These are phyloP conservation scores for Malus hybrid DNA, from an alignment of 331 rosid species.

Conservation along the genomic window DNA sequence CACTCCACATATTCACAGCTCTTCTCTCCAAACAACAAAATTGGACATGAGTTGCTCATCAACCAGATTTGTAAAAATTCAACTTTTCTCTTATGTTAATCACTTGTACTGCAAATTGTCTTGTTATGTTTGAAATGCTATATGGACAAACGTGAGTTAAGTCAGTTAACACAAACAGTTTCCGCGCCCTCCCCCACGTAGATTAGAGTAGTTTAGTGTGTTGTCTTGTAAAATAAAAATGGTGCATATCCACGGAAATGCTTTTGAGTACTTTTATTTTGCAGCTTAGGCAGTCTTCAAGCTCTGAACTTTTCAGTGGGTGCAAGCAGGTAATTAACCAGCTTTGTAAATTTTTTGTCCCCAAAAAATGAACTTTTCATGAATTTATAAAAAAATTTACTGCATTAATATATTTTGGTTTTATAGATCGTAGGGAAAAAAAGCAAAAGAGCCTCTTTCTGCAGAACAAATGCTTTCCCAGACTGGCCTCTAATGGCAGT, in stretches of 20 bases:
- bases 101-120: not conserved
- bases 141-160: not conserved
- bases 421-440: slow-evolving; percentile 23
- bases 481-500: slow-evolving; percentile 83
- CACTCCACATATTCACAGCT: slow-evolving; percentile 35
- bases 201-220: not conserved
- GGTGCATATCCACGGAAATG: not conserved
- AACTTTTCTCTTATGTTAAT: not conserved
- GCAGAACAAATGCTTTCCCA: slow-evolving; percentile 65
- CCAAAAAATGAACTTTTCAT: not conserved
- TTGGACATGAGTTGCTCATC: slow-evolving; percentile 30
- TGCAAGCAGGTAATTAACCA: slow-evolving; percentile 32
- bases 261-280: slow-evolving; percentile 6
- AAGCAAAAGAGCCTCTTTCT: slow-evolving; percentile 34
- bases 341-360: not conserved
- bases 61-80: slow-evolving; percentile 44
- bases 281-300: slow-evolving; percentile 56
- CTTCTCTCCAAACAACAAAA: slow-evolving; percentile 39
- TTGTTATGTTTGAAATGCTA: not conserved
- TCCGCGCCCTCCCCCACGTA: not conserved
- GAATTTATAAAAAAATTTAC: not conserved
- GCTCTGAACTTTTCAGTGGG: slow-evolving; percentile 35
- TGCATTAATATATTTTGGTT: not conserved
- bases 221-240: not conserved
- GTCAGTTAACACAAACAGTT: too few species aligned